Conservation (phyloP, 2,329 filamentous ascomycete genomes). For the Periconia macrospinosa region DNA sequence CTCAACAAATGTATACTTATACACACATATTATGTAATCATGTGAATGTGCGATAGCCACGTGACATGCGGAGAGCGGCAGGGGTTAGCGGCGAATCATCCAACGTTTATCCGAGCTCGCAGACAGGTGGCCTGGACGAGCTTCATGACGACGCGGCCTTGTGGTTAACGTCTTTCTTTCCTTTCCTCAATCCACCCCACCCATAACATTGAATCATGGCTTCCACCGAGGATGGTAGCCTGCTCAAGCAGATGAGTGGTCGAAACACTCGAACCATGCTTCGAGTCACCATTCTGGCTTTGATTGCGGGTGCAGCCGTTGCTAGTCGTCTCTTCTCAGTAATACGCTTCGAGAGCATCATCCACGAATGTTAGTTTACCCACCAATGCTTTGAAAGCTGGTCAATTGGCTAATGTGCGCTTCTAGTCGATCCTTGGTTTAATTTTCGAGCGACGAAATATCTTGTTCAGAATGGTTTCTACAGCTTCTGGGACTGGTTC, state of each 20-base stretch:
- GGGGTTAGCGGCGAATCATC: background rate
- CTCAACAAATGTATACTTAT: too few species aligned
- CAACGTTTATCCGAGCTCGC: background rate
- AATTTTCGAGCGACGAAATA: conserved; percentile 99
- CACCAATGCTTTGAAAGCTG: conserved; percentile 2
- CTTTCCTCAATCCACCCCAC: conserved; percentile 20
- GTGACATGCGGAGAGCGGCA: background rate
- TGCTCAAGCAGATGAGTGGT: conserved; percentile 77
- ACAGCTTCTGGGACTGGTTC: conserved; percentile 99
- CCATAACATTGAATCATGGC: conserved; percentile 35
- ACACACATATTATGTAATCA: too few species aligned
- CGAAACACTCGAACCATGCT: conserved; percentile 83
- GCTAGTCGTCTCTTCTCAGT: conserved; percentile 96
- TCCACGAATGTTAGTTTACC: conserved; percentile 87
- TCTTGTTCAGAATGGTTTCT: conserved; percentile 93
- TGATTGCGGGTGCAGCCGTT: conserved; percentile 90
- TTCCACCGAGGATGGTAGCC: conserved; percentile 44
- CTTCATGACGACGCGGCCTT: conserved; percentile 35
- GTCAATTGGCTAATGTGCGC: conserved; percentile 27
- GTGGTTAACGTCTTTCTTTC: conserved; percentile 28
- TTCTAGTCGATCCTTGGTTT: conserved; percentile 96
- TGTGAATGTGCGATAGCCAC: background rate
- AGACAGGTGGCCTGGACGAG: conserved; percentile 18
- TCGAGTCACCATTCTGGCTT: conserved; percentile 83
- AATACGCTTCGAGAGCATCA: conserved; percentile 98